Base-by-base conservation (phyloP, 768 basidiomycete species). In the Boletellus ananas region DNA sequence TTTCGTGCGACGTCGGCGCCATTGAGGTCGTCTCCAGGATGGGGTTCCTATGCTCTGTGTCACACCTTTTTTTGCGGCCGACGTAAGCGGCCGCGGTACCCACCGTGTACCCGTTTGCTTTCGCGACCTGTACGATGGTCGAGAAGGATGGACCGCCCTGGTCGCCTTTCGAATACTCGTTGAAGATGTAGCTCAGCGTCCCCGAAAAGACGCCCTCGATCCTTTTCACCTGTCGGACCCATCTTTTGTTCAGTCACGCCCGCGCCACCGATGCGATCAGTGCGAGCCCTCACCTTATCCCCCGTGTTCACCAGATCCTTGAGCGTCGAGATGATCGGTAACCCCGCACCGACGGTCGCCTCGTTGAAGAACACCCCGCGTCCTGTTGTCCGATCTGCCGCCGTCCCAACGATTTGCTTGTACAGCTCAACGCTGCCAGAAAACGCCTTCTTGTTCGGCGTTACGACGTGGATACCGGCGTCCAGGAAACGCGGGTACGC, bases 101-200 rank as follows among this genome's bases (percentile, higher is more conserved):
- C 58, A 94, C 94, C 17, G 96, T 99, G 71, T 94, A 99, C 1
- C 96, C 96, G 58, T 91, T 90, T 61, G 90, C 87, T 42, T 91
- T 85, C 5, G 96, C 96, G 34, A 84, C 68, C 51, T 80, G 80
- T 48, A 99, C 95, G 33, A 98, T 85, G 21, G 90, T 84, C 5
- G 93, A 95, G 72, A 99, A 98, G 25, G 73, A 72, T 1, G 85
- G 84, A 0, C 86, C 87, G 43, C 79, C 79, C 5, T 82, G 71
- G 40, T 78, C 76, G 2, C 81, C 83, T 4, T 82, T 85, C 3
- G 90, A 69, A 85, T 73, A 94, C 91, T 93, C 84, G 73, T 98
- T 98, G 79, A 99, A 99, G 72, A 99, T 98, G 74, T 98, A 99
- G 65, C 88, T 92, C 78, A 99, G 83, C 3, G 96, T 99, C 9